Conservation (phyloP, 73 alveolate genomes). For the Tetrahymena elliotti region DNA sequence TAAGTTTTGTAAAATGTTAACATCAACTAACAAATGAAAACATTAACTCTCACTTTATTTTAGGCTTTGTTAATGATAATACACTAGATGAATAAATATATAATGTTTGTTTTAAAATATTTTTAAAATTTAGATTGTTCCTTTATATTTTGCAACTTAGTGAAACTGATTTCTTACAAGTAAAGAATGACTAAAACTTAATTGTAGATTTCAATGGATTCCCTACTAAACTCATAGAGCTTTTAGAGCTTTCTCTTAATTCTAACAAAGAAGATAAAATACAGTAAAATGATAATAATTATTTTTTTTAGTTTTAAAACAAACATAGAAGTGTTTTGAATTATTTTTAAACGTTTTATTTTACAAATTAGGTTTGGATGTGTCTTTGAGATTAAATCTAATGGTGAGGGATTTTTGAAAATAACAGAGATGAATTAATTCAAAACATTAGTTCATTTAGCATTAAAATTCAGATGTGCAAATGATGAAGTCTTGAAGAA, state of each 20-base stretch:
- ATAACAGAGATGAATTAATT: slow-evolving; percentile 38
- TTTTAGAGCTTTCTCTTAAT: slow-evolving; percentile 18
- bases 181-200: slow-evolving; percentile 29
- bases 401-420: slow-evolving; percentile 21
- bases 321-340: not conserved
- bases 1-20: not conserved
- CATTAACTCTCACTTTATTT: too few relatives aligned
- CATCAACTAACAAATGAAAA: not conserved
- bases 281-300: not conserved
- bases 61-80: too few relatives aligned
- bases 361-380: slow-evolving; percentile 9
- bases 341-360: not conserved
- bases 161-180: slow-evolving; percentile 23
- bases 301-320: not conserved
- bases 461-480: slow-evolving; percentile 37
- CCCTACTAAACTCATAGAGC: slow-evolving; percentile 30
- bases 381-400: slow-evolving; percentile 10
- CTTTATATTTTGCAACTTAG: slow-evolving; percentile 16
- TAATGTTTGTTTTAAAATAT: not conserved
- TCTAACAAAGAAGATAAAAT: slow-evolving; percentile 29
- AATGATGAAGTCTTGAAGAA: slow-evolving; percentile 29
- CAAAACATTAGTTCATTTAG: slow-evolving; percentile 24
- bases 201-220: slow-evolving; percentile 38
- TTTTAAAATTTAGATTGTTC: not conserved
- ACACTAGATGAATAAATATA: not conserved